Percentiles rank a stretch among this genome's conserved stretches.
Conservation (phyloP, 495 filamentous ascomycete genomes). For the Neurospora sublineolata region DNA sequence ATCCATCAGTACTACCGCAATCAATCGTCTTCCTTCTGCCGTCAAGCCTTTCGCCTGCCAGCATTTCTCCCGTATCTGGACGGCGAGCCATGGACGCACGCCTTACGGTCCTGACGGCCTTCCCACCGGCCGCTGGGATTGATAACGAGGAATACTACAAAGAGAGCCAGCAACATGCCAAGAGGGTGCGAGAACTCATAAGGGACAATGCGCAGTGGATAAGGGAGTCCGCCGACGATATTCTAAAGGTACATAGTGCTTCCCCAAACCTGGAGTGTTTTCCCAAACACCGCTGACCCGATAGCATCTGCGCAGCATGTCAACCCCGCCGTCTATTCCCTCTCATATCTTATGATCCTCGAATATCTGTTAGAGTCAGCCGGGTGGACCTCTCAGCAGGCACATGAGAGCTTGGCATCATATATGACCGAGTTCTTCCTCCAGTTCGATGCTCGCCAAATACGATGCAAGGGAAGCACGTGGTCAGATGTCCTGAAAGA, state of each 20-base stretch:
- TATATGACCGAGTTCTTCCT: conserved; percentile 29
- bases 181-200: conserved; percentile 21
- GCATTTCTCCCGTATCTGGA: background rate
- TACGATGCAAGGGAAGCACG: conserved; percentile 27
- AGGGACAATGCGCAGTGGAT: conserved; percentile 14
- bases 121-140: conserved; percentile 21
- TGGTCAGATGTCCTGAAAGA: conserved; percentile 20
- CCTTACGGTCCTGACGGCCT: conserved; percentile 27
- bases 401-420: conserved; percentile 18
- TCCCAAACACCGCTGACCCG: background rate
- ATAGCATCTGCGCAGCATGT: conserved; percentile 19
- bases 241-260: conserved; percentile 21
- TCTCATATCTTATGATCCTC: conserved; percentile 34
- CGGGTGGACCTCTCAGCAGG: conserved; percentile 6
- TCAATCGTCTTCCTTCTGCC: background rate
- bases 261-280: background rate
- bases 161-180: conserved; percentile 17
- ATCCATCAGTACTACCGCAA: background rate
- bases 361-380: conserved; percentile 13
- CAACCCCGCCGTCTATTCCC: conserved; percentile 28
- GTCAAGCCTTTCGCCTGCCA: background rate
- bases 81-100: conserved; percentile 24
- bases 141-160: conserved; percentile 19
- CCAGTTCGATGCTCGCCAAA: conserved; percentile 34
- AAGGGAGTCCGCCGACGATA: conserved; percentile 9